Evolutionary conservation across 2,329 filamentous ascomycete genomes (phyloP), one percentile per base, ranked within the genome.

Genomic region (Whalleya microplaca): DNA sequence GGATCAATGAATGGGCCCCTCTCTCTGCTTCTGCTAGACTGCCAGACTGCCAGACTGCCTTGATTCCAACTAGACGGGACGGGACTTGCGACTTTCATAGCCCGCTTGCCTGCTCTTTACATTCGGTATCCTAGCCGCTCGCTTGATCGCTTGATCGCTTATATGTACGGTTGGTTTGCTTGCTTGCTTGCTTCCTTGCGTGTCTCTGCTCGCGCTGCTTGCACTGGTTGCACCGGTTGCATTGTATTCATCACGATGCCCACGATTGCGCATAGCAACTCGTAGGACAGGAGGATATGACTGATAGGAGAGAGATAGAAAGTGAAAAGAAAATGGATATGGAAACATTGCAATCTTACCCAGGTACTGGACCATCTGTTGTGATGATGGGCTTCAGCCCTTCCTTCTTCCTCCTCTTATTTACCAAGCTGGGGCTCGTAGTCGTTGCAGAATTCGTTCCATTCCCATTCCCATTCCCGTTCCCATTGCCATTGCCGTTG

Each of bases 341-440:
- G 44, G 10, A 61, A 37, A 37, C 32, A 37, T 37, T 5, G 32
- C 42, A 48, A 52, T 68, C 75, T 71, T 71, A 72, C 68, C 59
- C 63, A 32, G 67, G 69, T 62, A 68, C 73, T 70, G 75, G 78
- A 73, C 73, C 77, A 68, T 90, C 87, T 57, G 83, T 89, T 41
- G 88, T 91, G 74, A 91, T 88, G 70, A 91, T 91, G 67, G 89
- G 89, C 76, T 90, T 90, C 64, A 90, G 76, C 51, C 81, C 82
- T 42, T 88, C 86, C 81, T 91, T 91, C 79, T 88, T 87, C 70
- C 87, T 83, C 81, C 91, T 91, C 81, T 90, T 91, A 62, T 78
- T 80, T 32, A 71, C 51, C 21, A 65, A 50, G 16, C 64, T 54
- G 29, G 65, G 49, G 18, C 57, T 60, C 9, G 58, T 52, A 3